phyloP scores from a whole-genome alignment of 2,329 filamentous ascomycete species.

The Paramyrothecium sp. region DNA sequence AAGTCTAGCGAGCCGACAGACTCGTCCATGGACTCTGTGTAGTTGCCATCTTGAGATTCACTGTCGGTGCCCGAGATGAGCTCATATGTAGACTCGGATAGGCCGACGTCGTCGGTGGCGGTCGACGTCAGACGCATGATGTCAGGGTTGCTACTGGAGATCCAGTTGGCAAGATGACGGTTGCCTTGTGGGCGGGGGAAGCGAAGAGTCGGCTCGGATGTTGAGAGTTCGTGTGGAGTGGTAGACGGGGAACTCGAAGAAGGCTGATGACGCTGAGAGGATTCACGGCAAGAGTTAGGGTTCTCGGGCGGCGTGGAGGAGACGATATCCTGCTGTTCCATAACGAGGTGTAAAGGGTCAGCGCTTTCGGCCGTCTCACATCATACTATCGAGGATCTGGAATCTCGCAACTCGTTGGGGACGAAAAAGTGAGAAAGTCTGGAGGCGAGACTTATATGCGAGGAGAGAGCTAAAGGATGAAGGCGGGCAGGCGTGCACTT shows the following conservation, averaged over 20 bases:
- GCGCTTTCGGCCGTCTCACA: conserved; percentile 20
- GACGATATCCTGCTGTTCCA: conserved; percentile 45
- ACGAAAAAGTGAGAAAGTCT: conserved; percentile 12
- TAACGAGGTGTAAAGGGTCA: conserved; percentile 40
- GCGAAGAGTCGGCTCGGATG: conserved; percentile 49
- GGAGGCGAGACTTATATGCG: conserved; percentile 1
- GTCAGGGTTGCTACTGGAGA: conserved; percentile 55
- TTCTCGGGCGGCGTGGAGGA: conserved; percentile 23
- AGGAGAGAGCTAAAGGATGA: neutral
- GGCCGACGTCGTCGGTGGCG: conserved; percentile 46
- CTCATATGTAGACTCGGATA: conserved; percentile 57
- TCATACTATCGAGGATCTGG: conserved; percentile 9
- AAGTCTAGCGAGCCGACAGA: conserved; percentile 51
- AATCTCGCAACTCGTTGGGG: conserved; percentile 13
- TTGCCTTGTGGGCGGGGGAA: conserved; percentile 58
- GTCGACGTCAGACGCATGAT: conserved; percentile 47
- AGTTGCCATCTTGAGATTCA: conserved; percentile 49
- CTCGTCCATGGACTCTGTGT: conserved; percentile 45
- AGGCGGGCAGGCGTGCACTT: neutral
- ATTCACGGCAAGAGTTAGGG: conserved; percentile 14
- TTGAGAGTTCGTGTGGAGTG: conserved; percentile 24
- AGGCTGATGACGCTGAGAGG: conserved; percentile 16
- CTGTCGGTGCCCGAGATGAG: conserved; percentile 52
- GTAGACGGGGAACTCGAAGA: conserved; percentile 5
- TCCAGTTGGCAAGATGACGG: conserved; percentile 56